Conservation (phyloP, 2,329 filamentous ascomycete species). For the Parafenestella ontariensis region DNA sequence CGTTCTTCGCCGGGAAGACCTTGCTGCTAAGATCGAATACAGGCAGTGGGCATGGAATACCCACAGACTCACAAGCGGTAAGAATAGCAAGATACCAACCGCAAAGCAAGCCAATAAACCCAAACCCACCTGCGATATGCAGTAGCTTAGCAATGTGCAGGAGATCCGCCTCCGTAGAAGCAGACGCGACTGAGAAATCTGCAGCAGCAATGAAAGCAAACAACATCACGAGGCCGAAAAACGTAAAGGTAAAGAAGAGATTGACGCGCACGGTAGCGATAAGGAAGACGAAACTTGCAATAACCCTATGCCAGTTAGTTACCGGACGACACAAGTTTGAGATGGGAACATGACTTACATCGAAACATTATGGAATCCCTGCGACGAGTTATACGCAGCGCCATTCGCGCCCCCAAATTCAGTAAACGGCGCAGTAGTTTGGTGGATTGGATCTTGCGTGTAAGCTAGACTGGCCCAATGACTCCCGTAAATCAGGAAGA, state of each 20-base stretch:
- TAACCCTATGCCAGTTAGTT: constrained; percentile 16
- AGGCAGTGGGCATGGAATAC: constrained; percentile 28
- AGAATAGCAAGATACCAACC: constrained; percentile 29
- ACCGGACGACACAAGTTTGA: too few species aligned
- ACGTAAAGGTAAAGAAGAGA: constrained; percentile 21
- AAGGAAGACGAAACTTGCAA: constrained; percentile 26
- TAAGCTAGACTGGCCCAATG: constrained; percentile 31
- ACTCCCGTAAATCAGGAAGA: constrained; percentile 29
- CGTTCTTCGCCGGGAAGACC: constrained; percentile 19
- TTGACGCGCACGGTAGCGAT: constrained; percentile 28
- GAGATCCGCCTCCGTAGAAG: constrained; percentile 20
- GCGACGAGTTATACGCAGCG: constrained; percentile 26
- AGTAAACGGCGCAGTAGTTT: constrained; percentile 19
- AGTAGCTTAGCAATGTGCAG: constrained; percentile 21
- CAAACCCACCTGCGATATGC: constrained; percentile 21
- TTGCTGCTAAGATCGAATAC: constrained; percentile 27
- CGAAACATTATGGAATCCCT: constrained; percentile 29
- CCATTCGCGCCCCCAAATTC: constrained; percentile 24
- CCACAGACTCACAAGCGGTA: constrained; percentile 26
- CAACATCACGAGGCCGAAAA: constrained; percentile 26
- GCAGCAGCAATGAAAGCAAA: constrained; percentile 29
- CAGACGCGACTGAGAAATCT: constrained; percentile 17
- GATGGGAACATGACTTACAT: constrained; percentile 13
- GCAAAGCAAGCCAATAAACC: constrained; percentile 21
- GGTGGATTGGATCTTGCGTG: constrained; percentile 24